Percentiles rank a stretch among this genome's conserved stretches.
These are phyloP conservation scores for Apiosordaria backusii DNA, from an alignment of 495 filamentous ascomycete species.

Conservation along the genomic window DNA sequence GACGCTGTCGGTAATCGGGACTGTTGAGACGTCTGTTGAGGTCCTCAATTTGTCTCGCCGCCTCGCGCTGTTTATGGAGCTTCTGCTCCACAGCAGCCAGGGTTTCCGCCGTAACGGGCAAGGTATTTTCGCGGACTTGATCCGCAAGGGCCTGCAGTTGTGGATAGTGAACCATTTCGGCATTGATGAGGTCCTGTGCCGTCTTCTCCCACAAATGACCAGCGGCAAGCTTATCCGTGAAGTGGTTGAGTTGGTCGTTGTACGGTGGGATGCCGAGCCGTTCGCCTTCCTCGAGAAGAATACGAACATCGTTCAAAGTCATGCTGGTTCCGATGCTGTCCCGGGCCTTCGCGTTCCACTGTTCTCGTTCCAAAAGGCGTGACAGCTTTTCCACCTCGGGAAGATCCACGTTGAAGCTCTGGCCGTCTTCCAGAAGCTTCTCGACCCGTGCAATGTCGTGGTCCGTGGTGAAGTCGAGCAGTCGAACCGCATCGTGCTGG, in stretches of 20 bases:
- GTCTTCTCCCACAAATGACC: conserved; percentile 91
- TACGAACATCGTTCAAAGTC: conserved; percentile 71
- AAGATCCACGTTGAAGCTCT: conserved; percentile 89
- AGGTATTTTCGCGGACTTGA: conserved; percentile 63
- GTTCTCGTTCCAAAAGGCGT: conserved; percentile 74
- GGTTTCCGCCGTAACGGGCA: conserved; percentile 81
- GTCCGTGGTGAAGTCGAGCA: conserved; percentile 57
- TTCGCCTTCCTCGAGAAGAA: conserved; percentile 70
- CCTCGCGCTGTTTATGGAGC: conserved; percentile 92
- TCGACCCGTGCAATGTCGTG: conserved; percentile 69
- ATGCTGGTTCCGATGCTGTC: conserved; percentile 58
- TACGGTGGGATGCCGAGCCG: conserved; percentile 71
- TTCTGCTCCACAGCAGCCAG: conserved; percentile 84
- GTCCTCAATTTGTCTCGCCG: conserved; percentile 77
- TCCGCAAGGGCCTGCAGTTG: conserved; percentile 87
- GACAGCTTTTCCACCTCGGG: conserved; percentile 86
- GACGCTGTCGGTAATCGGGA: conserved; percentile 70
- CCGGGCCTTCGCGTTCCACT: conserved; percentile 79
- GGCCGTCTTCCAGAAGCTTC: conserved; percentile 82
- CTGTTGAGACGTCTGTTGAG: conserved; percentile 75
- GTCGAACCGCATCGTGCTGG: conserved; percentile 68
- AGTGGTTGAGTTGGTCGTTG: conserved; percentile 72
- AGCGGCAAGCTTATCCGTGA: conserved; percentile 67
- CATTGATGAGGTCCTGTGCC: conserved; percentile 87
- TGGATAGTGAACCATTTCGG: conserved; percentile 84